Evolutionary conservation across 1,284 basidiomycete genomes (phyloP).

Genomic region (Trametes sp.): DNA sequence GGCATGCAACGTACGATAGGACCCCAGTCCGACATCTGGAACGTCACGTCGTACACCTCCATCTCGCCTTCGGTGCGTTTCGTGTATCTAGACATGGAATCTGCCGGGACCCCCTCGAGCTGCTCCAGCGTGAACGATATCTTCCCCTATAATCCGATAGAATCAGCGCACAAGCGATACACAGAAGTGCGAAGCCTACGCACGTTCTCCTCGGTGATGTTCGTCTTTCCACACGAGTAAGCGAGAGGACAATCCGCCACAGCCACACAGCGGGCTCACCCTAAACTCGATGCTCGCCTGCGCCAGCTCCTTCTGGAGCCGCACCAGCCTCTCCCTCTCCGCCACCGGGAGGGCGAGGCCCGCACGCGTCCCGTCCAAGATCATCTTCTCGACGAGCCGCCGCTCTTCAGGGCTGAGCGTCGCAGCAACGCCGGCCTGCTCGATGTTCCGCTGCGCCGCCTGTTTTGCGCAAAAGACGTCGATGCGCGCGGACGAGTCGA

Average conservation of each 20-base stretch:
- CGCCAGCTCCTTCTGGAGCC: slow-evolving; percentile 73
- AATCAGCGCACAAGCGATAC: neutral
- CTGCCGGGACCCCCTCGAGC: slow-evolving; percentile 79
- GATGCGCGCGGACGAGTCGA: slow-evolving; percentile 78
- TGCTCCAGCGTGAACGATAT: slow-evolving; percentile 75
- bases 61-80: slow-evolving; percentile 64
- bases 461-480: slow-evolving; percentile 79
- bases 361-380: slow-evolving; percentile 78
- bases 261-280: too few species aligned
- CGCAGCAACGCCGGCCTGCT: slow-evolving; percentile 58
- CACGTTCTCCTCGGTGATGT: slow-evolving; percentile 87
- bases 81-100: slow-evolving; percentile 78
- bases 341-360: slow-evolving; percentile 76
- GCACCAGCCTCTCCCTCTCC: slow-evolving; percentile 62
- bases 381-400: slow-evolving; percentile 78
- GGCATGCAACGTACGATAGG: slow-evolving; percentile 63
- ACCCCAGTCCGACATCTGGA: slow-evolving; percentile 79
- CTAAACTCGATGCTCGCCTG: slow-evolving; percentile 77
- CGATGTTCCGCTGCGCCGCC: slow-evolving; percentile 72
- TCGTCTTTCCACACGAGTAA: slow-evolving; percentile 60
- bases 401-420: slow-evolving; percentile 71
- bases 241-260: too few species aligned
- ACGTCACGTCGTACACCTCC: slow-evolving; percentile 73
- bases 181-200: neutral
- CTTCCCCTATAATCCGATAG: slow-evolving; percentile 51